These are phyloP conservation scores for Rhytidiadelphus loreus DNA, from an alignment of 225 moss, liverwort and hornwort species.

Conservation along the genomic window DNA sequence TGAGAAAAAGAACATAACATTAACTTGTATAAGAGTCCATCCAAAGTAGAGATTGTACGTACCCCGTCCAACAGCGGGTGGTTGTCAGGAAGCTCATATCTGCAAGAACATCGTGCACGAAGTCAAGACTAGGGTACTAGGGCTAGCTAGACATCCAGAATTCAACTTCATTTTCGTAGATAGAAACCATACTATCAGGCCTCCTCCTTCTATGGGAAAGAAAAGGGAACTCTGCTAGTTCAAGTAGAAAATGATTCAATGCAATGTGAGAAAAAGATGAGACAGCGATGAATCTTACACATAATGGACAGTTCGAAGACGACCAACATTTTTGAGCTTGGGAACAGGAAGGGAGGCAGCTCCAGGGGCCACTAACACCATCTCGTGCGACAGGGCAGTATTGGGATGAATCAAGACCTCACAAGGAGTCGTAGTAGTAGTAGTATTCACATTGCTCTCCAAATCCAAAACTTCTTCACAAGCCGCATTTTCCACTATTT, in stretches of 20 bases:
- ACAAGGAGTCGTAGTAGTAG: background rate
- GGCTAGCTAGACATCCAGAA: background rate
- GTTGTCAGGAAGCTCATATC: conserved; percentile 76
- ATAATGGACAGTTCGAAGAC: conserved; percentile 79
- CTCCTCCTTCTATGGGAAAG: background rate
- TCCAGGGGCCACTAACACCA: conserved; percentile 47
- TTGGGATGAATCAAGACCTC: conserved; percentile 2
- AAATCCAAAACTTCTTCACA: background rate
- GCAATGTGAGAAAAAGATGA: background rate
- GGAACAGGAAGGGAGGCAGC: conserved; percentile 44
- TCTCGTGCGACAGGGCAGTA: conserved; percentile 13
- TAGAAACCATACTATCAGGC: background rate
- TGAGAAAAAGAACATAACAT: background rate
- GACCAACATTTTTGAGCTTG: conserved; percentile 66
- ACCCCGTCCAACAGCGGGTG: conserved; percentile 68
- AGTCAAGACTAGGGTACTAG: background rate
- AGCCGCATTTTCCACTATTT: conserved; percentile 4
- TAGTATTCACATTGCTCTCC: background rate
- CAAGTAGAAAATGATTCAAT: background rate
- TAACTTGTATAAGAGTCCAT: background rate
- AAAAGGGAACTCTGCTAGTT: background rate
- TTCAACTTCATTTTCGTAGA: background rate
- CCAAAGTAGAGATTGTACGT: background rate
- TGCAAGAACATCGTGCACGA: conserved; percentile 2
- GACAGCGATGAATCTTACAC: conserved; percentile 44